Base-by-base conservation (phyloP, 2,329 filamentous ascomycete genomes). In the Colletotrichum liaoningense region DNA sequence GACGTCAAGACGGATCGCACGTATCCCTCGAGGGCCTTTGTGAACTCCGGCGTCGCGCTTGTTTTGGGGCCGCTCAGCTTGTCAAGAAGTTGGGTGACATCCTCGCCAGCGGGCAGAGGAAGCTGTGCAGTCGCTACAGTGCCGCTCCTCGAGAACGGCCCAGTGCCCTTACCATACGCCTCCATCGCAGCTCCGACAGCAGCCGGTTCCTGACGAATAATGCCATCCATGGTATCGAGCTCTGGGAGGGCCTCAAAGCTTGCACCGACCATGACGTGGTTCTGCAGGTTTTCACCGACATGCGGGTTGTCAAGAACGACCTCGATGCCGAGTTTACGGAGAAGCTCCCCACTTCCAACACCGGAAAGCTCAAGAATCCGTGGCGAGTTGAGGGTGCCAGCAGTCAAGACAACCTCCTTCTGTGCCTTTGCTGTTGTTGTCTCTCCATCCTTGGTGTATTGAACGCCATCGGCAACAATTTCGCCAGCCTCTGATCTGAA, bases 351-450 rank as follows among this genome's bases (percentile, higher is more conserved):
- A 7, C 79, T 74, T 24, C 85, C 85, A 57, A 86, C 80, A 1
- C 84, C 83, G 2, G 84, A 86, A 7, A 85, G 78, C 74, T 87
- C 82, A 5, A 88, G 80, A 33, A 88, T 76, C 22, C 83, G 80
- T 4, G 86, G 84, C 0, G 82, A 81, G 65, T 85, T 82, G 72
- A 87, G 80, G 1, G 81, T 77, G 2, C 86, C 86, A 6, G 83
- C 84, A 1, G 81, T 79, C 5, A 88, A 58, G 30, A 87, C 82
- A 3, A 88, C 81, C 70, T 88, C 86, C 30, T 78, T 81, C 2
- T 73, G 76, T 1, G 81, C 82, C 7, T 57, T 72, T 12, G 80
- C 72, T 0, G 59, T 76, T 38, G 72, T 75, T 12, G 58, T 75
- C 42, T 70, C 73, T 19, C 64, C 73, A 19, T 67, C 65, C 42